phyloP scores from a whole-genome alignment of 2,329 filamentous ascomycete genomes.

The Fusarium nelsonii region DNA sequence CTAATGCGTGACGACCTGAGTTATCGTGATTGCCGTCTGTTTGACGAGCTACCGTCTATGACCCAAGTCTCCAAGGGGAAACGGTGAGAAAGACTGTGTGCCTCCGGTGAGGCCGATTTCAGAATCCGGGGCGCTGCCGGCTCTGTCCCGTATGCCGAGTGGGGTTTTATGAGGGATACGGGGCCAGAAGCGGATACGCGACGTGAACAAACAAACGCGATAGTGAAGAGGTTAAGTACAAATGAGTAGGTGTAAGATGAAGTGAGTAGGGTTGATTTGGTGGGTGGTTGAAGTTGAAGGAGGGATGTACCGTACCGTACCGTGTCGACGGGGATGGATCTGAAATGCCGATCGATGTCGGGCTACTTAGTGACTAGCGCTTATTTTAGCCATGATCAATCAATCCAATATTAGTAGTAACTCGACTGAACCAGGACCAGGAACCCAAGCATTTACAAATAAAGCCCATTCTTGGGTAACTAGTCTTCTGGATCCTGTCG shows the following conservation, averaged over 20 bases:
- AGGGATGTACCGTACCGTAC: slow-evolving; percentile 23
- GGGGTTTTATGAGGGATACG: slow-evolving; percentile 15
- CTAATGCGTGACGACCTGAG: no score
- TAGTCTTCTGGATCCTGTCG: no score
- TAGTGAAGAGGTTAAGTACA: not conserved
- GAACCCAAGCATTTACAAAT: not conserved
- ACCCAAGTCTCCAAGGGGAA: not conserved
- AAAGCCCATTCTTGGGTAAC: not conserved
- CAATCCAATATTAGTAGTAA: slow-evolving; percentile 4
- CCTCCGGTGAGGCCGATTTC: slow-evolving; percentile 10
- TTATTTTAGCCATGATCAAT: slow-evolving; percentile 31
- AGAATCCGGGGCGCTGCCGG: slow-evolving; percentile 11
- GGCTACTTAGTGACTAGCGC: slow-evolving; percentile 29
- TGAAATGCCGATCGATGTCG: slow-evolving; percentile 21
- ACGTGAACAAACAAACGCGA: not conserved
- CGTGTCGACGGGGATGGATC: slow-evolving; percentile 8
- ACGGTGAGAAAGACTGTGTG: not conserved
- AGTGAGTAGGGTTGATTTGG: slow-evolving; percentile 20
- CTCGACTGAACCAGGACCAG: not conserved
- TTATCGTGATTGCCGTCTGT: not conserved
- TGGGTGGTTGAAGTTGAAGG: slow-evolving; percentile 16
- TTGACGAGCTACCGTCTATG: not conserved
- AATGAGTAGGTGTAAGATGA: slow-evolving; percentile 7
- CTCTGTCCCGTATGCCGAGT: slow-evolving; percentile 21
- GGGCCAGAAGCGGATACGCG: slow-evolving; percentile 17